phyloP scores from a whole-genome alignment of 176 grass and related monocot species.

The Cenchrus fungigraminus region DNA sequence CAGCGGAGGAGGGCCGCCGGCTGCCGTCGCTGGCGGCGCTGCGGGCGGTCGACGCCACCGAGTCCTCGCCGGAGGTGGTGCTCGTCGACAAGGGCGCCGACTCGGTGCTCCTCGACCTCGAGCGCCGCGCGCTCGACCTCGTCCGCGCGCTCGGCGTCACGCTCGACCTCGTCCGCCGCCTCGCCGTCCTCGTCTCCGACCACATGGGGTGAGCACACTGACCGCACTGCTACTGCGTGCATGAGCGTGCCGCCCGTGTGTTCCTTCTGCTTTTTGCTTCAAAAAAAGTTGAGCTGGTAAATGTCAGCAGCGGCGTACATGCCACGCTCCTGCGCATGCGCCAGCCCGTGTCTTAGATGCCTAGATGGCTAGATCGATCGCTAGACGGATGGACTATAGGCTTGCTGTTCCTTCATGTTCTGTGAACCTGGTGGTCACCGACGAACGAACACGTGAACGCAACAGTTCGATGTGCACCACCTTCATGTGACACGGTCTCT shows the following conservation, averaged over 20 bases:
- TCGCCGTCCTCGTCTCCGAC: constrained; percentile 82
- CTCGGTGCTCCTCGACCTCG: constrained; percentile 61
- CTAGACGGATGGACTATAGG: neutral
- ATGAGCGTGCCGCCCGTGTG: neutral
- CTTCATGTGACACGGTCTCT: constrained; percentile 2
- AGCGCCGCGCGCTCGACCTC: constrained; percentile 61
- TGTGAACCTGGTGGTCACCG: constrained; percentile 7
- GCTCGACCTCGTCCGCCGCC: constrained; percentile 65
- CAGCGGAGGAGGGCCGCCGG: constrained; percentile 60
- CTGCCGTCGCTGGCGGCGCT: constrained; percentile 78
- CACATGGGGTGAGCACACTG: constrained; percentile 70
- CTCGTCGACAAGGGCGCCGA: constrained; percentile 72
- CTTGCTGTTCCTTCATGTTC: neutral
- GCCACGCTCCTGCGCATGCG: constrained; percentile 12
- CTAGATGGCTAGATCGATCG: neutral
- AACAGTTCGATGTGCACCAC: constrained; percentile 4
- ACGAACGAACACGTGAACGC: constrained; percentile 33
- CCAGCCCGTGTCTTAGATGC: neutral
- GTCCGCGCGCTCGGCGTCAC: constrained; percentile 49
- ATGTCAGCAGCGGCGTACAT: neutral
- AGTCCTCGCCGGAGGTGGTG: constrained; percentile 85
- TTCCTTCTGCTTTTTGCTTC: neutral
- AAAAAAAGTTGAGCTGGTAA: constrained; percentile 4
- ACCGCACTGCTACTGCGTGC: neutral
- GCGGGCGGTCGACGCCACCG: constrained; percentile 57